Conservation (phyloP, 257 asterid species). For the Solanum chiquidenum region DNA sequence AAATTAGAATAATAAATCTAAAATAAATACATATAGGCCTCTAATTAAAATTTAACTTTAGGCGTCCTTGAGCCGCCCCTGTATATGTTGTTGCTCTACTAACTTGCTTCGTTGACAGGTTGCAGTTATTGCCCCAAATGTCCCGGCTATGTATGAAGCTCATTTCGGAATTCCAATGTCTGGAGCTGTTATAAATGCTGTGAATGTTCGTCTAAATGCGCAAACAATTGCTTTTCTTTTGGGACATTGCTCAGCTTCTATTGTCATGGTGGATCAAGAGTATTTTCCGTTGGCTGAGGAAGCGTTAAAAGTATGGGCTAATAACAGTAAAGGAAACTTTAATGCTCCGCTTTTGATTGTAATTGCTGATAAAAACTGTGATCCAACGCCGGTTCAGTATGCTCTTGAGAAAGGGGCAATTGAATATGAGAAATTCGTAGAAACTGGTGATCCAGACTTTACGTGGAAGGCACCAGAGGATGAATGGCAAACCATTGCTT, state of each 20-base stretch:
- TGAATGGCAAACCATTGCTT: slow-evolving; percentile 90
- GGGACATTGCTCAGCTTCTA: slow-evolving; percentile 62
- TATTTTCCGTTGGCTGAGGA: slow-evolving; percentile 69
- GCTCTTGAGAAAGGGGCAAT: slow-evolving; percentile 70
- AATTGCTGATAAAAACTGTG: slow-evolving; percentile 64
- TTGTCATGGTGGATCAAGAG: slow-evolving; percentile 86
- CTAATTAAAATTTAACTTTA: neutral
- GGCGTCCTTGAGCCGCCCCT: neutral
- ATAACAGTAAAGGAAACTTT: slow-evolving; percentile 30
- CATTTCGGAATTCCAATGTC: slow-evolving; percentile 97
- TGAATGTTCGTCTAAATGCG: slow-evolving; percentile 78
- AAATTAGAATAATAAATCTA: neutral
- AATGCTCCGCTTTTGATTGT: slow-evolving; percentile 53
- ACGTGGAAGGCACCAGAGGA: slow-evolving; percentile 78
- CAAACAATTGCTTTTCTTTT: slow-evolving; percentile 71
- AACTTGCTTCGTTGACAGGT: slow-evolving; percentile 34
- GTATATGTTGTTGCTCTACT: neutral
- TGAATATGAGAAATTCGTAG: slow-evolving; percentile 73
- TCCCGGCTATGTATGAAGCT: slow-evolving; percentile 83
- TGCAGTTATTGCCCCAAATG: slow-evolving; percentile 88
- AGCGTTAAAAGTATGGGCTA: slow-evolving; percentile 43
- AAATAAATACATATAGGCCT: neutral
- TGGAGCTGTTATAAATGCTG: slow-evolving; percentile 86
- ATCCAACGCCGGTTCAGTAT: slow-evolving; percentile 34
- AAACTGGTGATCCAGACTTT: slow-evolving; percentile 62